phyloP scores from a whole-genome alignment of 768 basidiomycete genomes.

The Lactifluus piperatus region DNA sequence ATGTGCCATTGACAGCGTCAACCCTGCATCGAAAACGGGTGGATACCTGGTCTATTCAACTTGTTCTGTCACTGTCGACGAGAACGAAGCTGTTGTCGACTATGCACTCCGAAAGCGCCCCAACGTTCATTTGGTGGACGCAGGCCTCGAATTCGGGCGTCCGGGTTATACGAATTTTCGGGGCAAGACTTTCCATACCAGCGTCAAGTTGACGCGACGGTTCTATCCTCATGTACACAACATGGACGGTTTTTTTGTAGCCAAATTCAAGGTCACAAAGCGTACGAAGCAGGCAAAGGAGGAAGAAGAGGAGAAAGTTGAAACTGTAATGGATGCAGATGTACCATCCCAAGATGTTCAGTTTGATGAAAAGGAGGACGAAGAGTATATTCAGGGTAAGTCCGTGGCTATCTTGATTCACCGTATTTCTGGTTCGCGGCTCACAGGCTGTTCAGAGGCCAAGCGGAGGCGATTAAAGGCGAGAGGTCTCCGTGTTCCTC shows the following conservation, averaged over 20 bases:
- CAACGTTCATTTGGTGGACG: conserved; percentile 84
- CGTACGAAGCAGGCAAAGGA: conserved; percentile 42
- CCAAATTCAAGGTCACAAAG: conserved; percentile 94
- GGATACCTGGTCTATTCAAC: conserved; percentile 97
- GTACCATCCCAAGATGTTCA: conserved; percentile 23
- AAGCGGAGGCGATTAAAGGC: conserved; percentile 71
- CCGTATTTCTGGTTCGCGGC: neutral
- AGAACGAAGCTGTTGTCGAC: conserved; percentile 97
- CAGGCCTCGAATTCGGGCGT: conserved; percentile 87
- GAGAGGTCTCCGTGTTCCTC: conserved; percentile 60
- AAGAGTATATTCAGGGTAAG: conserved; percentile 71
- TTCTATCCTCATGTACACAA: conserved; percentile 98
- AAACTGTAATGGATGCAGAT: conserved; percentile 24
- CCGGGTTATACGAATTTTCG: conserved; percentile 87
- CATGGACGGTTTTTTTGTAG: conserved; percentile 99
- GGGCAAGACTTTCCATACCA: conserved; percentile 82
- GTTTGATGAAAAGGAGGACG: conserved; percentile 34
- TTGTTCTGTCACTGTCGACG: conserved; percentile 95
- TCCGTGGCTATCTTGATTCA: neutral
- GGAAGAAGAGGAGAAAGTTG: conserved; percentile 25
- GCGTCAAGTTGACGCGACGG: conserved; percentile 71
- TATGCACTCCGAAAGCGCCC: conserved; percentile 94
- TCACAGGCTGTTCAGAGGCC: conserved; percentile 38
- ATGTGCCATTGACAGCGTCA: conserved; percentile 95
- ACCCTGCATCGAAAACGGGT: conserved; percentile 81